phyloP scores from a whole-genome alignment of 768 basidiomycete species.

The Mycena sanguinolenta region DNA sequence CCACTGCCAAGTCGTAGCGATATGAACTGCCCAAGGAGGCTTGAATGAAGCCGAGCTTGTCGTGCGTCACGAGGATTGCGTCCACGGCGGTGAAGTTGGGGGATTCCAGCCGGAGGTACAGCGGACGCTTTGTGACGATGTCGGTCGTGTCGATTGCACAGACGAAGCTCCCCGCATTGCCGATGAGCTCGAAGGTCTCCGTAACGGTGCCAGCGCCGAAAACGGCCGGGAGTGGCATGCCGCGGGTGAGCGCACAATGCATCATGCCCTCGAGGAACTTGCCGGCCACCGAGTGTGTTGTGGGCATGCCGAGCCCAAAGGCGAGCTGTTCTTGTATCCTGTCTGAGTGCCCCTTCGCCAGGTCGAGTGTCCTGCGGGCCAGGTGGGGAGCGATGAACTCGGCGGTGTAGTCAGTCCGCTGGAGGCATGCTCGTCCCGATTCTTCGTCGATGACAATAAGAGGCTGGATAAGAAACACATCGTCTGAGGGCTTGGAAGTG shows the following conservation, averaged over 20 bases:
- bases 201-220: slow-evolving; percentile 19
- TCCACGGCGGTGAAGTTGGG: slow-evolving; percentile 13
- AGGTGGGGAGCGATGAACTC: slow-evolving; percentile 9
- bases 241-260: slow-evolving; percentile 17
- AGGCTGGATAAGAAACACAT: slow-evolving; percentile 10
- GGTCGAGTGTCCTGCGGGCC: background rate
- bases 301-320: slow-evolving; percentile 2
- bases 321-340: slow-evolving; percentile 13
- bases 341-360: slow-evolving; percentile 1
- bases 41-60: slow-evolving; percentile 19
- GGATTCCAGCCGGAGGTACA: slow-evolving; percentile 21
- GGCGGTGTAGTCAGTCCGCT: slow-evolving; percentile 18
- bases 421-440: slow-evolving; percentile 13
- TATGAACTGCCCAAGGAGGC: slow-evolving; percentile 14
- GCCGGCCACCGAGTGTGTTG: slow-evolving; percentile 16
- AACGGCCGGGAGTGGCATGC: slow-evolving; percentile 14
- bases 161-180: slow-evolving; percentile 20
- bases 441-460: slow-evolving; percentile 6
- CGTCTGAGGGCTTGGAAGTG: background rate
- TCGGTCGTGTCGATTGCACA: slow-evolving; percentile 10
- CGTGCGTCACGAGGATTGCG: slow-evolving; percentile 18
- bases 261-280: slow-evolving; percentile 22
- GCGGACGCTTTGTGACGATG: slow-evolving; percentile 11
- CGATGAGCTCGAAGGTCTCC: background rate
- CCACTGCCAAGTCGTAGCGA: no score